A percentile compares a stretch with the other conserved stretches of the same genome.
Evolutionary conservation across 768 basidiomycete genomes (phyloP).

Genomic region (Mycena rosella): DNA sequence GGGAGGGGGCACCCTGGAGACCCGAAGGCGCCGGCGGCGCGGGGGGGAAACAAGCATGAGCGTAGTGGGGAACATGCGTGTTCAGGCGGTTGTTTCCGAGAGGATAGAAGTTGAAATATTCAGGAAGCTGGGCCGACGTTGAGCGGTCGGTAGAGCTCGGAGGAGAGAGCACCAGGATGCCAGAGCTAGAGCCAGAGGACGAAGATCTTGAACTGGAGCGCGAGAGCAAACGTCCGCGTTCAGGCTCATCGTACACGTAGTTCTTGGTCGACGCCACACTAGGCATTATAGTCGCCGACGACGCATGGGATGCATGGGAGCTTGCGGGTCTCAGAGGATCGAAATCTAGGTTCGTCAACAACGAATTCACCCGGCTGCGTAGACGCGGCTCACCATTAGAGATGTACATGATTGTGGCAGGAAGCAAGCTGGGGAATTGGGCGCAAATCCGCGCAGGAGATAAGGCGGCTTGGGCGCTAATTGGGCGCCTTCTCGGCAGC

Average conservation of each 20-base stretch:
- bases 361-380: background rate
- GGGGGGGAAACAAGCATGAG: no score
- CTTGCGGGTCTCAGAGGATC: slow-evolving; percentile 17
- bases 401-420: slow-evolving; percentile 26
- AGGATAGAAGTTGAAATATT: background rate
- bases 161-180: slow-evolving; percentile 10
- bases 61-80: no score
- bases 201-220: slow-evolving; percentile 26
- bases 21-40: no score
- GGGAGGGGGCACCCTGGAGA: no score
- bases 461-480: slow-evolving; percentile 27
- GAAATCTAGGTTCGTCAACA: slow-evolving; percentile 1
- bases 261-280: slow-evolving; percentile 19
- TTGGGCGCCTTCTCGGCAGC: background rate
- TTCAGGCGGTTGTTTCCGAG: no score
- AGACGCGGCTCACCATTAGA: slow-evolving; percentile 2
- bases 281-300: slow-evolving; percentile 28
- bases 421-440: slow-evolving; percentile 22
- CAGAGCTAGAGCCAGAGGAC: slow-evolving; percentile 15
- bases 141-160: slow-evolving; percentile 20
- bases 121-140: background rate
- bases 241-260: slow-evolving; percentile 11
- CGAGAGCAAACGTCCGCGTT: slow-evolving; percentile 32
- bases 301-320: slow-evolving; percentile 24
- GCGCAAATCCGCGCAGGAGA: slow-evolving; percentile 10